Evolutionary conservation across 179 eudicot species (phyloP), one percentile per base, ranked within the genome.

Genomic region (Drosera spatulata): DNA sequence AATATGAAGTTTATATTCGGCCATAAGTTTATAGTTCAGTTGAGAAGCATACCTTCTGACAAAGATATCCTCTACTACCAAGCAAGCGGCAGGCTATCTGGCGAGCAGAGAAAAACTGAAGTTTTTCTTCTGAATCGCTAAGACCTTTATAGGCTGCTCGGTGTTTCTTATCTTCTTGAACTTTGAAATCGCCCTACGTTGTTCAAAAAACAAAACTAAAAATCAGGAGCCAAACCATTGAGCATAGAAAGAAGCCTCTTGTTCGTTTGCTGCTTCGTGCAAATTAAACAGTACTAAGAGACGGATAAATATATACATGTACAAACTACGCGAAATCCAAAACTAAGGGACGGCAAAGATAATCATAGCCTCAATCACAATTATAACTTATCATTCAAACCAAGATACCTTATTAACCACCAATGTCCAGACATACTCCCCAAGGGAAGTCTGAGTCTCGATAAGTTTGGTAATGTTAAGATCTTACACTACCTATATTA

Each of bases 11-110:
- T 22, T 22, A 22, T 22, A 22, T 22, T 22, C 33, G 33, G 33
- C 33, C 33, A 22, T 22, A 22, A n/a, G n/a, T n/a, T n/a, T n/a
- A n/a, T n/a, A n/a, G n/a, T n/a, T n/a, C 33, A 22, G 33, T 22
- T 22, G 55, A 56, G 61, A 45, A 47, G 22, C 51, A 45, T 69
- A 85, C 99, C 86, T 85, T 93, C 67, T 93, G 99, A 70, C 97
- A 93, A 61, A 93, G 94, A 68, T 93, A 93, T 53, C 84, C 93
- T 75, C 94, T 84, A 63, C 99, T 93, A 51, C 99, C 99, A 58
- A 93, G 90, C 73, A 93, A 78, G 64, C 99, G 96, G 66, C 99
- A 93, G 40, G 99, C 99, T 65, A 93, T 77, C 65, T 93, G 99
- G 14, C 97, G 82, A 40, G 99, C 90, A 55, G 97, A 66, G 72